Evolutionary conservation across 352 stramenopile species (phyloP), one percentile per base, ranked within the genome.

Genomic region (Phytophthora capsici): DNA sequence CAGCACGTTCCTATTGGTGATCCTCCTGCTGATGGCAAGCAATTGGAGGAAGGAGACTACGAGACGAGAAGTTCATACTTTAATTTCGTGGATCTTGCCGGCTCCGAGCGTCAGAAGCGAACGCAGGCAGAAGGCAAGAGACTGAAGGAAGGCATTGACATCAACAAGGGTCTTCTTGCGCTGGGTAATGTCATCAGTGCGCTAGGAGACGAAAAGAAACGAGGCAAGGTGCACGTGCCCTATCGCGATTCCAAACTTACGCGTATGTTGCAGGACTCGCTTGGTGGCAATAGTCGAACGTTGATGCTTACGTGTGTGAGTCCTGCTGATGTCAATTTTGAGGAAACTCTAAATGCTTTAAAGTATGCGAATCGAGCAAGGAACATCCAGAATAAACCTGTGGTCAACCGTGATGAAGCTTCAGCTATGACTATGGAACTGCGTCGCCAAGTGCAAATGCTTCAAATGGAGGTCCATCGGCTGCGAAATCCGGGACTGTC

Each of bases 131-230:
- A 97, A 49, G 95, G 85, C 23, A 91, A 94, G 66, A 83, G 97
- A 1, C 73, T 98, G 53, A 97, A 93, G 58, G 96, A 99, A 84
- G 96, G 95, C 28, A 99, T 99, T 43, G 90, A 99, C 66, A 99
- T 99, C 75, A 99, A 99, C 82, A 97, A 98, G 73, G 97, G 97
- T 3, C 82, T 99, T 19, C 80, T 99, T 14, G 96, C 95, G 8
- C 85, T 99, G 16, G 97, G 97, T 3, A 99, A 99, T 67, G 97
- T 99, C 25, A 99, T 99, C 61, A 98, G 97, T 63, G 95, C 96
- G 8, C 76, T 99, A 7, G 95, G 93, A 17, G 93, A 98, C 43
- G 85, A 96, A 43, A 91, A 90, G 46, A 96, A 96, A 58, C 69
- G 94, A 80, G 84, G 94, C 77, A 80, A 87, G 70, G 88, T 97